Evolutionary conservation across 2,329 filamentous ascomycete genomes (phyloP).

Genomic region (Daldinia eschscholtzii): DNA sequence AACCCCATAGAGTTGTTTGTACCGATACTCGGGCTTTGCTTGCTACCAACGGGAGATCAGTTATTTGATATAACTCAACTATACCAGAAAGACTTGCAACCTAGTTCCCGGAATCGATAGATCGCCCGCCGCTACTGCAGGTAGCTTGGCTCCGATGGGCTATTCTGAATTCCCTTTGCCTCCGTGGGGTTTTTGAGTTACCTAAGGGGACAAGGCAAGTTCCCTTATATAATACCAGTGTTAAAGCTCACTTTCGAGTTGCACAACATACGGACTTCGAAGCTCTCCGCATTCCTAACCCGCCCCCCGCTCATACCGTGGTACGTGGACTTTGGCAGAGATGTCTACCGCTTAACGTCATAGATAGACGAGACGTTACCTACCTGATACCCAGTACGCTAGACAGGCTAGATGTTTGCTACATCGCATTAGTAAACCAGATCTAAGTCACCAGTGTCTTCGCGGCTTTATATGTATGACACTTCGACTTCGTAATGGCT

Average conservation of each 20-base stretch:
- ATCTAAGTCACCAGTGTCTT: not conserved
- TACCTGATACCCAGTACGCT: not conserved
- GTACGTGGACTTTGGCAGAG: not conserved
- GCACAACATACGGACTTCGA: slow-evolving; percentile 25
- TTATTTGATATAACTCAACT: not conserved
- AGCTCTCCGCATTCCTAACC: slow-evolving; percentile 11
- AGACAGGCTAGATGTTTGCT: not conserved
- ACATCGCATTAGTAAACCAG: not conserved
- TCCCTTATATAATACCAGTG: not conserved
- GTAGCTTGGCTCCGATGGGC: not conserved
- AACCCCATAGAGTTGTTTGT: not conserved
- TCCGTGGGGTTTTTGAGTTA: not conserved
- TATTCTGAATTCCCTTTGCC: not conserved
- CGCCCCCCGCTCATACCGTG: not conserved
- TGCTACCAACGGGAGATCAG: not conserved
- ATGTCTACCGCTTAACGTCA: not conserved
- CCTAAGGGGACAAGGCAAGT: not conserved
- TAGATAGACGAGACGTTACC: not conserved
- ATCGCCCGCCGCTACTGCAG: not conserved
- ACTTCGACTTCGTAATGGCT: not conserved
- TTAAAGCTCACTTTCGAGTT: slow-evolving; percentile 17
- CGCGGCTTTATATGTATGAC: not conserved
- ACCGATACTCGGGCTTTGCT: not conserved
- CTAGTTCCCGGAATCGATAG: not conserved
- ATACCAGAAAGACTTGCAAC: not conserved